Evolutionary conservation across 2,329 filamentous ascomycete species (phyloP), one percentile per base, ranked within the genome.

Genomic region (Atkinsonella hypoxylon): DNA sequence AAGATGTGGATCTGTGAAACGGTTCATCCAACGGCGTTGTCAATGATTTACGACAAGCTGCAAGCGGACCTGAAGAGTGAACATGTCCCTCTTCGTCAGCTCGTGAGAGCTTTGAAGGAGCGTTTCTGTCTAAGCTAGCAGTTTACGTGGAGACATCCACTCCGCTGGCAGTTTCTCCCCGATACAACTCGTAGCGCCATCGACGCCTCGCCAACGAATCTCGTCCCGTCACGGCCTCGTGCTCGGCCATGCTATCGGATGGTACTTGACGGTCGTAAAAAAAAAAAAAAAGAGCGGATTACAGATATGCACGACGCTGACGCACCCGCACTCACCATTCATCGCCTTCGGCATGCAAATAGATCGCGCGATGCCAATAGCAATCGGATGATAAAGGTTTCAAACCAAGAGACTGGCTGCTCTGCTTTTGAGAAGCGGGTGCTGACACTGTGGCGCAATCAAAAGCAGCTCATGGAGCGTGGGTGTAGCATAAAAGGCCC

Each of bases 161-260:
- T n/a, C 38, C 38, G 13, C 38, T 40, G 17, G 31, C 31, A 32
- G 31, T 18, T 15, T 40, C 38, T 7, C 38, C 38, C 38, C 38
- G 12, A 18, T 40, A 40, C 7, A 41, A 9, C 17, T 11, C 39
- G 17, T 41, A n/a, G n/a, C 39, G 39, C 39, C 39, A 41, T 41
- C 15, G 39, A 17, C 39, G n/a, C 39, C 50, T 69, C 68, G 8
- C 39, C 39, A 41, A 17, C 2, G 3, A 41, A 17, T 47, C 15
- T n/a, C 4, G 13, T 5, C 32, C 6, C 39, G 22, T 32, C 15
- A 42, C 13, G 22, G 31, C 38, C n/a, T 4, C 32, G 3, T 31
- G 30, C 26, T 52, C 51, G 12, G 47, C 50, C 38, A 47, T 43
- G 1, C 53, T 38, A 2, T 20, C 36, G 6, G 10, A 8, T 42